Conservation (phyloP, 371 early-diverging fungal species). For the Syncephalastrum contaminatum region DNA sequence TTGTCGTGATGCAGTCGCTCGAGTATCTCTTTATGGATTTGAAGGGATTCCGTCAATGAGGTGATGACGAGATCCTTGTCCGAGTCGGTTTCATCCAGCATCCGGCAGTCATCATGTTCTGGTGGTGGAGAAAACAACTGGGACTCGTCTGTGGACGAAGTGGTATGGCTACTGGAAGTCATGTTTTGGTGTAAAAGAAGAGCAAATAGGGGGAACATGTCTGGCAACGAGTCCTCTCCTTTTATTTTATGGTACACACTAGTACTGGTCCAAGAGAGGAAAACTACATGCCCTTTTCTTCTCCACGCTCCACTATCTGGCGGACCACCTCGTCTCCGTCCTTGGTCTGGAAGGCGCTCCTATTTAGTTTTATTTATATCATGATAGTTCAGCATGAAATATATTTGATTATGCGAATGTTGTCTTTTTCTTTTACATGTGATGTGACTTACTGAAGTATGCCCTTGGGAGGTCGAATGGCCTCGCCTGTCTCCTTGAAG, state of each 20-base stretch:
- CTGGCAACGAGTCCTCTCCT: not conserved
- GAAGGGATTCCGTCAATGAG: conserved; percentile 36
- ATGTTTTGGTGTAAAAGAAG: not conserved
- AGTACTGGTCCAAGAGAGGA: not conserved
- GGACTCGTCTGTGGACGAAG: not conserved
- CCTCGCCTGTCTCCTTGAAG: conserved; percentile 20
- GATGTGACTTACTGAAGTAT: conserved; percentile 17
- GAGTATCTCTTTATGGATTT: conserved; percentile 43
- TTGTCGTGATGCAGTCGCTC: conserved; percentile 40
- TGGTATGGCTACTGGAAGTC: not conserved
- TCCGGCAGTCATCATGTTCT: too few relatives aligned
- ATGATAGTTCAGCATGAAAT: too few relatives aligned
- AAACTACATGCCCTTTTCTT: conserved; percentile 22
- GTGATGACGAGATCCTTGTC: conserved; percentile 45
- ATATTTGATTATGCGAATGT: too few relatives aligned
- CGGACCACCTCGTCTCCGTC: conserved; percentile 21
- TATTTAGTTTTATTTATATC: not conserved
- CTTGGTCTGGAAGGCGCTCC: conserved; percentile 25
- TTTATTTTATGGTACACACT: not conserved
- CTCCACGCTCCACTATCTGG: conserved; percentile 20
- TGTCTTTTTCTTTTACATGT: not conserved
- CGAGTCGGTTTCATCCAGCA: conserved; percentile 18
- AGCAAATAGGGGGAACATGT: too few relatives aligned
- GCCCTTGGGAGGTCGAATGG: conserved; percentile 25
- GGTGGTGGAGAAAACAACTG: too few relatives aligned